phyloP scores from a whole-genome alignment of 768 basidiomycete genomes.

The Daedaleopsis nitida region DNA sequence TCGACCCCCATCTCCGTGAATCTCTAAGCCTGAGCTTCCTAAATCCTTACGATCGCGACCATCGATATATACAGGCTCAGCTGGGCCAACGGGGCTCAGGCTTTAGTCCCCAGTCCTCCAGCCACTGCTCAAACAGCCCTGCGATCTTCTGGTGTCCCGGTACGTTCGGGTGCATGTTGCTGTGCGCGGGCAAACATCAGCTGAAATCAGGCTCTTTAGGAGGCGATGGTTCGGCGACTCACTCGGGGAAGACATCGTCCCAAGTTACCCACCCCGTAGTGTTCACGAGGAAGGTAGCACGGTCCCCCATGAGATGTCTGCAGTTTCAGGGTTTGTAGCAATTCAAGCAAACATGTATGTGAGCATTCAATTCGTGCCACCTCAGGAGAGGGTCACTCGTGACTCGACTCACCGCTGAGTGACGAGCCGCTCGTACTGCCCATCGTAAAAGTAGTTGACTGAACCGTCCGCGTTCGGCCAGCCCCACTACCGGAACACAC shows the following conservation, averaged over 20 bases:
- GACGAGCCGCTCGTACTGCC: slow-evolving; percentile 49
- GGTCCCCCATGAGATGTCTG: slow-evolving; percentile 41
- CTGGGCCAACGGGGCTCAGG: slow-evolving; percentile 21
- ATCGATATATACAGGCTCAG: no score
- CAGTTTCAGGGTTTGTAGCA: not conserved
- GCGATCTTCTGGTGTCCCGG: slow-evolving; percentile 52
- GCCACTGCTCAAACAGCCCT: slow-evolving; percentile 45
- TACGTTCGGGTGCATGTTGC: slow-evolving; percentile 52
- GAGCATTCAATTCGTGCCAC: not conserved
- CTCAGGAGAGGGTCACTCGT: no score
- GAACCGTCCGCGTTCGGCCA: slow-evolving; percentile 55
- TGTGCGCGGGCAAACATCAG: slow-evolving; percentile 10
- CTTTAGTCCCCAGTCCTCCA: slow-evolving; percentile 48
- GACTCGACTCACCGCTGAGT: slow-evolving; percentile 39
- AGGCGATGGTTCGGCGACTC: slow-evolving; percentile 9
- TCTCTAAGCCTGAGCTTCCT: no score
- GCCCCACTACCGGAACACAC: slow-evolving; percentile 44
- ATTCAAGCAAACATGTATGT: not conserved
- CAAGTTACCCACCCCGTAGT: slow-evolving; percentile 58
- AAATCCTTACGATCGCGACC: no score
- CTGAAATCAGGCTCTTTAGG: not conserved
- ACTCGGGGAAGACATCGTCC: slow-evolving; percentile 52
- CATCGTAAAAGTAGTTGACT: slow-evolving; percentile 47
- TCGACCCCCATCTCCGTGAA: no score
- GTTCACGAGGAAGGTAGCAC: slow-evolving; percentile 52